Evolutionary conservation across 2,329 filamentous ascomycete genomes (phyloP), one percentile per base, ranked within the genome.

Genomic region (Epichloe glyceriae): DNA sequence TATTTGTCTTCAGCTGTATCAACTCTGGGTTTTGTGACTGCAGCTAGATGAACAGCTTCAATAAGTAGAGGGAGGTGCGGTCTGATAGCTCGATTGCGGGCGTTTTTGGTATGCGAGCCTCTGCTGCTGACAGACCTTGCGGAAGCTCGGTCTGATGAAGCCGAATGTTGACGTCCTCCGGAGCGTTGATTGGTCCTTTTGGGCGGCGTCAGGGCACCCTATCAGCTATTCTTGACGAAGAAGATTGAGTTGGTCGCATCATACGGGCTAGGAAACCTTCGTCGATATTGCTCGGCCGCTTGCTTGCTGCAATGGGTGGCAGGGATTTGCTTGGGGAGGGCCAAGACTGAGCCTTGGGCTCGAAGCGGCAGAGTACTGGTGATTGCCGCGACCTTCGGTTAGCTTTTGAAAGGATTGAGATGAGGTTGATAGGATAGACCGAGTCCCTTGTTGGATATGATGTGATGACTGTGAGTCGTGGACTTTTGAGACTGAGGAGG

Each of bases 231-330:
- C 87, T 88, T 55, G 74, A 82, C 8, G 82, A 75, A 5, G 82
- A 87, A 44, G 79, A 73, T 43, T 83, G 78, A 0, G 86, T 90
- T 2, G 86, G 86, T 40, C 85, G 74, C 80, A 84, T 89, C 85
- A 90, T 88, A 49, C 86, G 79, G n/a, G 84, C 85, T 26, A 90
- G 69, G 66, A 90, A 90, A 14, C 80, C 68, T 56, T 86, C 82
- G 55, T 87, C 83, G 1, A 85, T 72, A 17, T 76, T 75, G 45
- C 71, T 73, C 26, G 76, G 70, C 53, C 73, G 75, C 51, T 53
- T 40, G 6, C 44, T 46, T 43, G 30, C 46, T 22, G 53, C 19
- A 0, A 50, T 50, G 15, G 56, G 50, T 3, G 56, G 22, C 3
- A 53, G 40, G 7, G 52, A 39, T 56, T 77, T 81, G 64, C 79